phyloP scores from a whole-genome alignment of 2,329 filamentous ascomycete genomes.

The Ceratocystis destructans region DNA sequence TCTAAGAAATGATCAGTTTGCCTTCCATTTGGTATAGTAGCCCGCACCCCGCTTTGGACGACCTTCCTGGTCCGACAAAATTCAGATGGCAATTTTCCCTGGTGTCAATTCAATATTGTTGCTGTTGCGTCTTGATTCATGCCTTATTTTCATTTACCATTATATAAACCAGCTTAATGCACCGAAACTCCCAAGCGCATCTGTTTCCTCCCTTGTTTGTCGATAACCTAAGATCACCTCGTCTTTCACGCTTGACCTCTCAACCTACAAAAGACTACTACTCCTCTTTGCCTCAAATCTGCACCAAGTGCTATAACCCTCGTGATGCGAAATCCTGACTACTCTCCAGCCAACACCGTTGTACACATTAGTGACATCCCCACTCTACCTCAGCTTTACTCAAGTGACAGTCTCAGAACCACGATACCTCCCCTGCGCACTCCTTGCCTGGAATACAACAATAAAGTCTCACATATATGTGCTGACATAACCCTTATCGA shows the following conservation, averaged over 20 bases:
- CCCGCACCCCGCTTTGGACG: background rate
- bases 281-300: background rate
- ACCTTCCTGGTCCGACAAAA: background rate
- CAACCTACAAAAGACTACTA: background rate
- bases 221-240: too few species aligned
- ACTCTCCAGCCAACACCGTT: background rate
- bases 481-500: conserved; percentile 70
- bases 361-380: background rate
- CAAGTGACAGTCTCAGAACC: background rate
- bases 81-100: background rate
- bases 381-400: background rate
- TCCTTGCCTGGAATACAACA: conserved; percentile 39
- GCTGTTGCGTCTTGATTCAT: background rate
- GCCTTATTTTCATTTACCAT: background rate
- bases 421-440: background rate
- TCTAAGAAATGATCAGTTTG: background rate
- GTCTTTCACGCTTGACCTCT: background rate
- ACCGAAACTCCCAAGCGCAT: too few species aligned
- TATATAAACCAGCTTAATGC: background rate
- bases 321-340: background rate
- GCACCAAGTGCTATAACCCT: background rate
- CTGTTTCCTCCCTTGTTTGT: too few species aligned
- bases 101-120: background rate
- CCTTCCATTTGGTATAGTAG: background rate
- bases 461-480: conserved; percentile 54